Evolutionary conservation across 2,329 filamentous ascomycete genomes (phyloP), one percentile per base, ranked within the genome.

Genomic region (Diaporthe amygdali): DNA sequence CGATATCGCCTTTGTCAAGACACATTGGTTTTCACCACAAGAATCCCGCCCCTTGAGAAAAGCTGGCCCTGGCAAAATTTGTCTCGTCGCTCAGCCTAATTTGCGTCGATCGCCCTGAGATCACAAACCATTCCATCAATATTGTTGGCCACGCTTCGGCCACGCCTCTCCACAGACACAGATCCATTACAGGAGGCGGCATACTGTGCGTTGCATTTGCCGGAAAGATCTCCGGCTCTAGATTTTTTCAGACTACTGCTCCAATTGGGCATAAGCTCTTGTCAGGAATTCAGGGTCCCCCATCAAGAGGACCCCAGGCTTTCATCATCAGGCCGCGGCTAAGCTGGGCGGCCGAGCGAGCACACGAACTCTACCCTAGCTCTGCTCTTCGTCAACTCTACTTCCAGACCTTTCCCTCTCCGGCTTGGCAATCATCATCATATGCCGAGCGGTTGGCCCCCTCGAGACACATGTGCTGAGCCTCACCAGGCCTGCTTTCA

Each of bases 351-450:
- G 22, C n/a, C 52, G 56, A 55, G 49, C 49, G 66, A 32, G 34
- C 30, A 20, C 25, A 5, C 20, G 64, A 55, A 32, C 12, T 55
- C 30, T 47, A 46, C 49, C 22, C 41, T 67, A 67, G 49, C 51
- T 30, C 15, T 27, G 30, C 14, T 46, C 37, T 41, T 34, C 34
- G 20, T 30, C 30, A 41, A 22, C 25, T 55, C 64, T 55, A 14
- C 51, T 46, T 56, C 66, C 39, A 68, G 66, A 27, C 39, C 39
- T 47, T 54, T 56, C 51, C 66, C 20, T 47, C 46, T 56, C 27
- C 51, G 39, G 51, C 30, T 56, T 55, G 66, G 66, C 51, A 56
- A 3, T 32, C 44, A 47, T 46, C 51, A n/a, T 56, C 51, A 56
- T 47, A 54, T 52, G 47, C 64, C 66, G 54, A 68, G 51, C 32